phyloP scores from a whole-genome alignment of 106 monocot species.

The Xerophyta viscosa region DNA sequence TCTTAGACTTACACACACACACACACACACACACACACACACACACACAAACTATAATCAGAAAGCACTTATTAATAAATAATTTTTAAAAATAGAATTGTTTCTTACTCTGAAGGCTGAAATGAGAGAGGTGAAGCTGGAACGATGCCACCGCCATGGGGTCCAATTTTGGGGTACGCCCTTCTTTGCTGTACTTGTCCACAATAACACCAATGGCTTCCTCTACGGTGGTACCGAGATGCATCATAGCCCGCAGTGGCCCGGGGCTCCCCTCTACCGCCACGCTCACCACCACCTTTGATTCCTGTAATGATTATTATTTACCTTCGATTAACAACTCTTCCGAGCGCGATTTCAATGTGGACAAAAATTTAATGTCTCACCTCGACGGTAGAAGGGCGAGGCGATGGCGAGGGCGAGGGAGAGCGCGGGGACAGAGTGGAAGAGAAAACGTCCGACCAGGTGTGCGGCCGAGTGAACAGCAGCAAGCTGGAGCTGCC shows the following conservation, averaged over 20 bases:
- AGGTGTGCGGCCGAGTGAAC: conserved; percentile 4
- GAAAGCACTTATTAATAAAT: too few species aligned
- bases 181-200: conserved; percentile 47
- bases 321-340: neutral
- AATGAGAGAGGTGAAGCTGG: conserved; percentile 76
- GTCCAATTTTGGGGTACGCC: conserved; percentile 48
- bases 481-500: neutral
- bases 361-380: neutral
- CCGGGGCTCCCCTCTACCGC: conserved; percentile 90
- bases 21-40: too few species aligned
- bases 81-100: neutral
- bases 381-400: conserved; percentile 3
- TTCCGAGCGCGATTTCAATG: neutral
- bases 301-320: conserved; percentile 12
- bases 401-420: conserved; percentile 3
- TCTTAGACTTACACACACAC: too few species aligned
- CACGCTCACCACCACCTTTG: conserved; percentile 83
- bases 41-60: too few species aligned
- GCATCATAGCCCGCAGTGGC: conserved; percentile 62
- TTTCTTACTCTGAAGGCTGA: conserved; percentile 63
- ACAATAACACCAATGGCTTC: conserved; percentile 54
- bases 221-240: conserved; percentile 52
- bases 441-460: conserved; percentile 9
- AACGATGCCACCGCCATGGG: conserved; percentile 17
- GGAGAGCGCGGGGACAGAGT: neutral